Percentiles rank a stretch among this genome's conserved stretches.
phyloP scores from a whole-genome alignment of 441 rosid genomes.

The Populus hybrid region DNA sequence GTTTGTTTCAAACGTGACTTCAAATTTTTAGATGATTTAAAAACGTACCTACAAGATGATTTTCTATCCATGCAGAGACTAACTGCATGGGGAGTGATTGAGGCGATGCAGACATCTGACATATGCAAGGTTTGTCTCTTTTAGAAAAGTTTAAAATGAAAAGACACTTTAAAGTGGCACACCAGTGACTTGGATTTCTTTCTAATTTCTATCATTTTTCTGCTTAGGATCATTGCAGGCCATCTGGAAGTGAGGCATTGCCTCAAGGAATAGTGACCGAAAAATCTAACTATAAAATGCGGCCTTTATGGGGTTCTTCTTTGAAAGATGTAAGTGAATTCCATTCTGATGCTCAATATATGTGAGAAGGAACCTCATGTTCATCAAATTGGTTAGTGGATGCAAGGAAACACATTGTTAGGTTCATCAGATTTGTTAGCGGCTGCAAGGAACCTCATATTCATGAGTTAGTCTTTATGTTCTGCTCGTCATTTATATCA shows the following conservation, averaged over 20 bases:
- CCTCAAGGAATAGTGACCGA: conserved; percentile 65
- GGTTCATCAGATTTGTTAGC: not conserved
- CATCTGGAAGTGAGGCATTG: conserved; percentile 56
- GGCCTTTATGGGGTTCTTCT: conserved; percentile 52
- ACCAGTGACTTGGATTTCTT: not conserved
- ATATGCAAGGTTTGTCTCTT: conserved; percentile 56
- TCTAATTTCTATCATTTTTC: conserved; percentile 10
- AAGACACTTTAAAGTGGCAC: not conserved
- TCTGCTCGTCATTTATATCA: not conserved
- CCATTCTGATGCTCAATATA: not conserved
- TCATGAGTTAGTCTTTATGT: not conserved
- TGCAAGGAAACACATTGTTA: not conserved
- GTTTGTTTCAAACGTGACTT: not conserved
- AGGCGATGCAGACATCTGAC: conserved; percentile 26
- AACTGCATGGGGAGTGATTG: conserved; percentile 39
- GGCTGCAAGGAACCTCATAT: not conserved
- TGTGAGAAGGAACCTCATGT: not conserved
- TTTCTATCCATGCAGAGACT: conserved; percentile 48
- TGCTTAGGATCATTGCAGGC: conserved; percentile 40
- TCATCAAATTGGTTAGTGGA: not conserved
- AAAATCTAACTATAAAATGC: conserved; percentile 68
- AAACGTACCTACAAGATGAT: not conserved
- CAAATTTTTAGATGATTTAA: not conserved
- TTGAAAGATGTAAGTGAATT: conserved; percentile 31
- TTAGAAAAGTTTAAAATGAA: not conserved